Evolutionary conservation across 805 yeast genomes (phyloP).

Genomic region (Zygosaccharomyces rouxii): DNA sequence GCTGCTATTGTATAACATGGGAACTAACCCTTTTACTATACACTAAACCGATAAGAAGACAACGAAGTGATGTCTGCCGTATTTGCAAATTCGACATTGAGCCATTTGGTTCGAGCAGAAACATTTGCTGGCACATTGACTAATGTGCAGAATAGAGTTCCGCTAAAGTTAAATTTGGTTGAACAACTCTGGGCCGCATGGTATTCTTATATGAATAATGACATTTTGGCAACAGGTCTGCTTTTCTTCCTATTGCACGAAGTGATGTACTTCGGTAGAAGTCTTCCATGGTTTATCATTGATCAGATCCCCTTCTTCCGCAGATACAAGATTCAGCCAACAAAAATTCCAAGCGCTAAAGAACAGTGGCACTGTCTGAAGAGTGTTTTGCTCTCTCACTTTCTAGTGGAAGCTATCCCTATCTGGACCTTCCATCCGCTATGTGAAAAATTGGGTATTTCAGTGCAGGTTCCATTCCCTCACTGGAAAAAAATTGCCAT

Average conservation of each 20-base stretch:
- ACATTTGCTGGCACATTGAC: slow-evolving; percentile 13
- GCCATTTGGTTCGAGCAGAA: slow-evolving; percentile 10
- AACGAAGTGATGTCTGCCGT: slow-evolving; percentile 23
- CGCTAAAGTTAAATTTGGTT: slow-evolving; percentile 41
- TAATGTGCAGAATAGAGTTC: slow-evolving; percentile 30
- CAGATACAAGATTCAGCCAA: slow-evolving; percentile 78
- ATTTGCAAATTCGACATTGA: slow-evolving; percentile 25
- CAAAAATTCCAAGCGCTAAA: slow-evolving; percentile 62
- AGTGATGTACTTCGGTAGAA: slow-evolving; percentile 80
- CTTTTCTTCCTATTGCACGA: slow-evolving; percentile 77
- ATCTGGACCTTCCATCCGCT: slow-evolving; percentile 93
- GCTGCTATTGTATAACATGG: no score
- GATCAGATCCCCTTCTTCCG: slow-evolving; percentile 78
- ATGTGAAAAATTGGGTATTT: slow-evolving; percentile 70
- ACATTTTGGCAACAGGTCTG: slow-evolving; percentile 81
- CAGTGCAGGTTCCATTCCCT: slow-evolving; percentile 79
- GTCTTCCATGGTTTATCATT: slow-evolving; percentile 81
- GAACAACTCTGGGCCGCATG: slow-evolving; percentile 82
- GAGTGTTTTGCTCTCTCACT: slow-evolving; percentile 73
- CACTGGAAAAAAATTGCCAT: slow-evolving; percentile 46
- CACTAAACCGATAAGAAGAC: not conserved
- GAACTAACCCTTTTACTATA: not conserved
- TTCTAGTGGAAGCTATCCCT: slow-evolving; percentile 86
- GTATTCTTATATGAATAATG: slow-evolving; percentile 76
- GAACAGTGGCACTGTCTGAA: slow-evolving; percentile 91